phyloP scores from a whole-genome alignment of 306 rosid species.

The Gillenia trifoliata region DNA sequence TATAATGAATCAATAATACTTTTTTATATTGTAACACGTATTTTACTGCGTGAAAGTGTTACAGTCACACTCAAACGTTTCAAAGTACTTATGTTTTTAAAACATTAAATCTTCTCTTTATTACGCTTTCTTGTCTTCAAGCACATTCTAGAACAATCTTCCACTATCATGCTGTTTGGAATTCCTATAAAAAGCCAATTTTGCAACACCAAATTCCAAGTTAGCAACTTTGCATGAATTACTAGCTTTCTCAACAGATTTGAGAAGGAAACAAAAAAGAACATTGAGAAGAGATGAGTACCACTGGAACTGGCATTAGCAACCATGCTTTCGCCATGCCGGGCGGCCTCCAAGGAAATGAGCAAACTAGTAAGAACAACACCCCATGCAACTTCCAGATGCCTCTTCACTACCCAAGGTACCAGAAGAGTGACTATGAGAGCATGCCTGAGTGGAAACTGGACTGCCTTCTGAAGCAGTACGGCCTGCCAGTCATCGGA shows the following conservation, averaged over 20 bases:
- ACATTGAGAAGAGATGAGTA: constrained; percentile 13
- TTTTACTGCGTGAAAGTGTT: too few species aligned
- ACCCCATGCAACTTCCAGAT: constrained; percentile 19
- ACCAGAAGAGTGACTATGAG: constrained; percentile 26
- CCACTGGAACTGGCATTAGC: neutral
- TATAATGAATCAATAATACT: too few species aligned
- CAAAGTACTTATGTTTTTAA: constrained; percentile 14
- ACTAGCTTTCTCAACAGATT: neutral
- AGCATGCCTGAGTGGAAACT: constrained; percentile 40
- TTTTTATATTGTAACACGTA: too few species aligned
- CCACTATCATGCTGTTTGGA: neutral
- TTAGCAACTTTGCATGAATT: constrained; percentile 11
- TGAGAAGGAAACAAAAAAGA: neutral
- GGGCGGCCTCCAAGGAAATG: neutral
- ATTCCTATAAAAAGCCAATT: constrained; percentile 20
- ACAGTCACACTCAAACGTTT: too few species aligned
- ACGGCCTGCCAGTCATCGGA: constrained; percentile 23
- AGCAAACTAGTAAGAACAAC: constrained; percentile 10
- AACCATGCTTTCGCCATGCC: constrained; percentile 1
- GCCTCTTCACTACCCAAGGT: constrained; percentile 37
- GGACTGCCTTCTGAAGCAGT: constrained; percentile 30
- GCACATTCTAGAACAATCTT: constrained; percentile 18
- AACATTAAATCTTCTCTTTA: neutral
- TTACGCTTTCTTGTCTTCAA: neutral
- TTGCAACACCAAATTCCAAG: neutral